Evolutionary conservation across 1,139 yeast genomes (phyloP).

Genomic region (Protomyces gravidus): DNA sequence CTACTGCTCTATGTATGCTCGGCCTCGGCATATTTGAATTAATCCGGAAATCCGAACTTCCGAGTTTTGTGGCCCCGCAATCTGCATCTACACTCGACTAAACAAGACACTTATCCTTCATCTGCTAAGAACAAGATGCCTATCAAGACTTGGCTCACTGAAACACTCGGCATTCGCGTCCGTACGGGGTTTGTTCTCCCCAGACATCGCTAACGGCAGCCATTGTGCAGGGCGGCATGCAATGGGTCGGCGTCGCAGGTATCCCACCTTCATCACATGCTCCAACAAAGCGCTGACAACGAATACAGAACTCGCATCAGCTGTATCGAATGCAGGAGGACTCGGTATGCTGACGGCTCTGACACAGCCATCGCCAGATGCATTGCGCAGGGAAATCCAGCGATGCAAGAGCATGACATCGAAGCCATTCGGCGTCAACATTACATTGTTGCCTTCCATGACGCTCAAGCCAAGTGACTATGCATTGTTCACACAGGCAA

Average conservation of each 20-base stretch:
- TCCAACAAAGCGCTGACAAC: background rate
- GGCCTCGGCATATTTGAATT: no score
- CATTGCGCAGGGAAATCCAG: constrained; percentile 37
- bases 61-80: no score
- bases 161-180: constrained; percentile 41
- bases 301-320: constrained; percentile 39
- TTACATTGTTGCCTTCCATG: constrained; percentile 42
- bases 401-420: constrained; percentile 23
- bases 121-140: constrained; percentile 27
- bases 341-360: constrained; percentile 42
- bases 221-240: constrained; percentile 40
- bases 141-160: constrained; percentile 40
- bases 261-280: background rate
- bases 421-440: constrained; percentile 40
- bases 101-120: no score
- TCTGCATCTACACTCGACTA: no score
- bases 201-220: background rate
- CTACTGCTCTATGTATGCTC: no score
- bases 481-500: constrained; percentile 39
- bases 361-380: constrained; percentile 40
- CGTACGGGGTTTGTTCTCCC: constrained; percentile 36
- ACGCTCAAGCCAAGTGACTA: constrained; percentile 40
- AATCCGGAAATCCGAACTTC: no score
- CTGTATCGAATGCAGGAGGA: constrained; percentile 43
- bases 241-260: constrained; percentile 39